Conservation (phyloP, 208 protist genomes). For the Vickermania ingenoplastis region DNA sequence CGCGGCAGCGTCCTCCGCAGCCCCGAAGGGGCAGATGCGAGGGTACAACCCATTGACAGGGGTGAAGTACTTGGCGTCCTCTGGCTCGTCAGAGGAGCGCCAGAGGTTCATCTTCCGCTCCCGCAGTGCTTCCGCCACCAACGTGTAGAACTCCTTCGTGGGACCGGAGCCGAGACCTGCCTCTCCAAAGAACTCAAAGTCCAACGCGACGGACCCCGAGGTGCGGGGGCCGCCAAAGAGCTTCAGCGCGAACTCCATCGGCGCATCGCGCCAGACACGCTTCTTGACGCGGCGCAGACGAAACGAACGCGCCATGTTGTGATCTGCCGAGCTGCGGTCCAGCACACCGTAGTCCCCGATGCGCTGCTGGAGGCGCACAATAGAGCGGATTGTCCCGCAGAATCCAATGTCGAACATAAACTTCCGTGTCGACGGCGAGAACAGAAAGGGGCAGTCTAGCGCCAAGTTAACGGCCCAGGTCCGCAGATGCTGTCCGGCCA, state of each 20-base stretch:
- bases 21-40: slow-evolving; percentile 16
- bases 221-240: slow-evolving; percentile 27
- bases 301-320: slow-evolving; percentile 12
- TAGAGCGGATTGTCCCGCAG: slow-evolving; percentile 44
- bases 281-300: slow-evolving; percentile 28
- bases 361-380: slow-evolving; percentile 45
- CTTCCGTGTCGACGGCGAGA: slow-evolving; percentile 51
- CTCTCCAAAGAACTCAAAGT: slow-evolving; percentile 89
- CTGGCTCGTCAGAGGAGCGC: slow-evolving; percentile 29
- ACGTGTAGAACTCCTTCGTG: slow-evolving; percentile 86
- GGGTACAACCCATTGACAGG: slow-evolving; percentile 56
- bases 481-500: slow-evolving; percentile 60
- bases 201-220: slow-evolving; percentile 37
- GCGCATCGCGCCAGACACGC: slow-evolving; percentile 35
- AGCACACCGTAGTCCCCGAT: slow-evolving; percentile 20
- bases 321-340: slow-evolving; percentile 9
- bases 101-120: slow-evolving; percentile 52
- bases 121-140: slow-evolving; percentile 58
- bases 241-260: slow-evolving; percentile 54
- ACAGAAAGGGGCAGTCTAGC: slow-evolving; percentile 77
- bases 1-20: slow-evolving; percentile 4
- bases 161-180: slow-evolving; percentile 82
- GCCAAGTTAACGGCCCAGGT: slow-evolving; percentile 78
- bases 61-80: slow-evolving; percentile 38
- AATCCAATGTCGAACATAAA: slow-evolving; percentile 78